A percentile compares a stretch with the other conserved stretches of the same genome.
These are phyloP conservation scores for Diplodia sapinea DNA, from an alignment of 2,329 filamentous ascomycete genomes.

Conservation along the genomic window DNA sequence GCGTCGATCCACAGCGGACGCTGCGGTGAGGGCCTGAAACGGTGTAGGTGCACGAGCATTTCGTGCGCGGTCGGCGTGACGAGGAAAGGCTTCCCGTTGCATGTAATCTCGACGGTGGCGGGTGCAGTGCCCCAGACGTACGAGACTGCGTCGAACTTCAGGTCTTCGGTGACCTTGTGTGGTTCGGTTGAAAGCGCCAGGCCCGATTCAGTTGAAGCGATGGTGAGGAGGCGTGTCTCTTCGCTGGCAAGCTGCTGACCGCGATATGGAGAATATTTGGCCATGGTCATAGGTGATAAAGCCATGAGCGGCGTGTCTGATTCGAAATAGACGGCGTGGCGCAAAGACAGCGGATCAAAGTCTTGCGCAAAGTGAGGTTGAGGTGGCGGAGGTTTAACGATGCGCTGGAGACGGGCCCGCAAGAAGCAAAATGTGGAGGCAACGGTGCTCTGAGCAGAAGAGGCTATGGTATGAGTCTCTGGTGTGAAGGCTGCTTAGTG, in stretches of 20 bases:
- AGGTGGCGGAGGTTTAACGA: not conserved
- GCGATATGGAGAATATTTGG: not conserved
- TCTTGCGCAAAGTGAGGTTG: not conserved
- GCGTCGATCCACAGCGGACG: slow-evolving; percentile 33
- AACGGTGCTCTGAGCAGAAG: too few relatives aligned
- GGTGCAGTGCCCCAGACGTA: slow-evolving; percentile 5
- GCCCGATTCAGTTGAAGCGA: not conserved
- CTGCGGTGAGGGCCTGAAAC: not conserved
- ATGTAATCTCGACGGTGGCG: not conserved
- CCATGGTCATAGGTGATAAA: too few relatives aligned
- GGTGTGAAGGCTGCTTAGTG: too few relatives aligned
- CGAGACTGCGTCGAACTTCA: not conserved
- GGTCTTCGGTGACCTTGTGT: not conserved
- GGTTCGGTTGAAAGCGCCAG: not conserved
- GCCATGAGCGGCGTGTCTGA: not conserved
- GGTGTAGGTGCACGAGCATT: not conserved
- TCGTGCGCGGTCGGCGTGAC: not conserved
- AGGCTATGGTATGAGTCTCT: too few relatives aligned
- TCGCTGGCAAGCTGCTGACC: not conserved
- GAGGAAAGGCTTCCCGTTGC: not conserved
- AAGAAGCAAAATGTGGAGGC: too few relatives aligned
- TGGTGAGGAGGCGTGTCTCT: not conserved
- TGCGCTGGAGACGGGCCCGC: not conserved
- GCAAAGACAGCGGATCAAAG: not conserved
- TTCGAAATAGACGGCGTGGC: fast-evolving